Base-by-base conservation (phyloP, 1,139 yeast genomes). In the Blastobotrys aristatus region DNA sequence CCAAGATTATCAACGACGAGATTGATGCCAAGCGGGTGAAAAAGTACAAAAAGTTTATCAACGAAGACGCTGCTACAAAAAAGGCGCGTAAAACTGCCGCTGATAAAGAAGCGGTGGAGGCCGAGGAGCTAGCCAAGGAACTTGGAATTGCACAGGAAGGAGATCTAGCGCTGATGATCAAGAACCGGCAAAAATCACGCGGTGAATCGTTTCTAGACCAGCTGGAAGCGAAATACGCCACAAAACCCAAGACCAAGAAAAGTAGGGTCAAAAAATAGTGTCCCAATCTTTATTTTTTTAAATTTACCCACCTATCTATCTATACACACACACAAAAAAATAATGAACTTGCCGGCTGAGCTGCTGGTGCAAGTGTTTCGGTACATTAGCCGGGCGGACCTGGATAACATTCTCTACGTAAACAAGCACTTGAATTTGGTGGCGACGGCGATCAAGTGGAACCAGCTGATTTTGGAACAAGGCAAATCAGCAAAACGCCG, bases 41-140 rank as follows among this genome's bases (percentile, higher is more conserved):
- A 37, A 56, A 61, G 7, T 69, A 70, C 24, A 62, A 65, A 34
- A 67, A 75, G 18, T 86, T 83, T 76, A 72, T 68, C n/a, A 71
- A 71, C 46, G 83, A 84, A 61, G 68, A 71, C 62, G 83, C 49
- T 64, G 70, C 56, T 64, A 73, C 44, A 65, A 73, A 61, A 75
- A 69, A 68, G 59, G 75, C 72, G 58, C 60, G 92, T 80, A 7
- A 79, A 71, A 73, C 72, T 51, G 70, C 70, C 46, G 68, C 80
- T 43, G 74, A 74, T 18, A 73, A 71, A 56, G 92, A 84, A 59
- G 86, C 87, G 4, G 69, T 72, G 50, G 87, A 84, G 58, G 95
- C 94, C 0, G 84, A 77, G 50, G 76, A 73, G 55, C 66, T 80
- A 56, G 78, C 81, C 53, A 68, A 71, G 51, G 70, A 73, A 56